Evolutionary conservation across 164 flowering plant species (phyloP).

Genomic region (Macadamia integrifolia): DNA sequence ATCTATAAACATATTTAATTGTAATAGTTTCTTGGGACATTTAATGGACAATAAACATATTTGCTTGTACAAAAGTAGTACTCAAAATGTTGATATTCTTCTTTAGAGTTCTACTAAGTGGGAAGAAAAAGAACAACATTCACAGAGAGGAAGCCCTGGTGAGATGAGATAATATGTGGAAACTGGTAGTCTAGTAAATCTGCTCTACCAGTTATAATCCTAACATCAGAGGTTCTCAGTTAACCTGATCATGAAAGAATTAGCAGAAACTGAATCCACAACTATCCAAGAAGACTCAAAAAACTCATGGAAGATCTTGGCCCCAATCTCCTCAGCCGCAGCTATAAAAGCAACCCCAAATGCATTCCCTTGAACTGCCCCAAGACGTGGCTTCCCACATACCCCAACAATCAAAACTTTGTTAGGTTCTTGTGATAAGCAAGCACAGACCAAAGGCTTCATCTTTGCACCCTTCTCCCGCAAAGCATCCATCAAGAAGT

Average conservation of each 20-base stretch:
- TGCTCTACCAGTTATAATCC: no score
- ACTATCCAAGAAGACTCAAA: slow-evolving; percentile 78
- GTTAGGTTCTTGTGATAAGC: slow-evolving; percentile 41
- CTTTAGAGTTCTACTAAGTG: no score
- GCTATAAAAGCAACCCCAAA: slow-evolving; percentile 66
- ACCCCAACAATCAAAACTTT: slow-evolving; percentile 64
- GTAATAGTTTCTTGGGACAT: no score
- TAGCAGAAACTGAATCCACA: slow-evolving; percentile 44
- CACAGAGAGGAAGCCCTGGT: no score
- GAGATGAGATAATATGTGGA: no score
- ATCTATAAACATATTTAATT: no score
- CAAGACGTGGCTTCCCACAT: slow-evolving; percentile 68
- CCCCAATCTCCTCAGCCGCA: slow-evolving; percentile 60
- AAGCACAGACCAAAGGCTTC: slow-evolving; percentile 72
- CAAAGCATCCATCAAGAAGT: slow-evolving; percentile 30
- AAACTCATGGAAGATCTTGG: slow-evolving; percentile 58
- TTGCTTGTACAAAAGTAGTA: no score
- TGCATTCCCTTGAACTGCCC: slow-evolving; percentile 71
- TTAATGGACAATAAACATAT: no score
- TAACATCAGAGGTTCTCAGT: slow-evolving; percentile 47
- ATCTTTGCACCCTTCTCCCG: slow-evolving; percentile 64
- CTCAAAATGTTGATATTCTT: no score
- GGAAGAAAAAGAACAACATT: no score
- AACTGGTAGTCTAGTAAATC: no score
- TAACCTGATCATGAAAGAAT: slow-evolving; percentile 62